Evolutionary conservation across 2,329 filamentous ascomycete species (phyloP).

Genomic region (Exophiala spinifera): DNA sequence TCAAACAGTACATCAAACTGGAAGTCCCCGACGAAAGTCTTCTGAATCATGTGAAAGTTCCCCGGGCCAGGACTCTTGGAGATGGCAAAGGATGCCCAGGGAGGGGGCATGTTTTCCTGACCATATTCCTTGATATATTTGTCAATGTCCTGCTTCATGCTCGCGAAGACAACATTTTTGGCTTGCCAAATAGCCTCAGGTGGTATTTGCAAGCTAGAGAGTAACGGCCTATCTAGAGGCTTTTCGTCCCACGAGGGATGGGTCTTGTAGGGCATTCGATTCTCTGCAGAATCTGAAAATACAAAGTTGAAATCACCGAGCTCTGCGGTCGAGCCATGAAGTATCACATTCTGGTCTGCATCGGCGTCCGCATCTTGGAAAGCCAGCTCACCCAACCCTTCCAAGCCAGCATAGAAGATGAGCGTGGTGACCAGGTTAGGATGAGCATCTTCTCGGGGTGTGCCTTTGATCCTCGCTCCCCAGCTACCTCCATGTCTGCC

Average conservation of each 20-base stretch:
- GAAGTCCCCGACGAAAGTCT: conserved; percentile 84
- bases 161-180: conserved; percentile 65
- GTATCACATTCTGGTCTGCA: conserved; percentile 59
- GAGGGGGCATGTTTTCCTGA: conserved; percentile 68
- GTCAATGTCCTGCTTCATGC: conserved; percentile 64
- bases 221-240: conserved; percentile 71
- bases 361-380: conserved; percentile 56
- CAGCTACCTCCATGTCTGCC: conserved; percentile 84
- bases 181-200: conserved; percentile 77
- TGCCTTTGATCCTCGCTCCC: conserved; percentile 83
- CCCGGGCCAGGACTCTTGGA: conserved; percentile 65
- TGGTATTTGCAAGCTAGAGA: conserved; percentile 66
- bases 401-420: conserved; percentile 77
- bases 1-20: conserved; percentile 91
- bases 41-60: conserved; percentile 86
- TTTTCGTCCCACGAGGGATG: conserved; percentile 67
- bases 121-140: conserved; percentile 57
- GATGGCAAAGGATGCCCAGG: conserved; percentile 81
- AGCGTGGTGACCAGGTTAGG: conserved; percentile 69
- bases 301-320: conserved; percentile 78
- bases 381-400: conserved; percentile 68
- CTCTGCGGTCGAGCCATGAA: conserved; percentile 67
- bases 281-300: conserved; percentile 67
- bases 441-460: conserved; percentile 66
- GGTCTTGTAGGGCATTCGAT: conserved; percentile 55